Conservation (phyloP, 345 rosid species). For the Aquilaria malaccensis region DNA sequence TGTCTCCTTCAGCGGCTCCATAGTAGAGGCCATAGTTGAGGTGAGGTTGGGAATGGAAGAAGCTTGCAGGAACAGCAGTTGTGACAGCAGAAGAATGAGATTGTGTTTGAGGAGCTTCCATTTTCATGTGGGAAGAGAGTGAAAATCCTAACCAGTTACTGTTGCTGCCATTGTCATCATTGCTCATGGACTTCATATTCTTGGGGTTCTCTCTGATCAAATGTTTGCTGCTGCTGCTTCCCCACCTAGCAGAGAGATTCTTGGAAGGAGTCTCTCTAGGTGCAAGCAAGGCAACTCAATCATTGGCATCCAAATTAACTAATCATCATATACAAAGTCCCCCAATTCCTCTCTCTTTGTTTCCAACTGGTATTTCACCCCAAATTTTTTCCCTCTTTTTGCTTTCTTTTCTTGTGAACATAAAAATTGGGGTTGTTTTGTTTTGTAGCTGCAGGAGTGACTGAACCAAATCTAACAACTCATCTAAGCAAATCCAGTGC, state of each 20-base stretch:
- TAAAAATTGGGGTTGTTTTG: neutral
- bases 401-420: neutral
- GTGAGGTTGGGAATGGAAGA: conserved; percentile 26
- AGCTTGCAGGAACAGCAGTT: conserved; percentile 27
- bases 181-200: conserved; percentile 57
- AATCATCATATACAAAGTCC: conserved; percentile 25
- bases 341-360: conserved; percentile 4
- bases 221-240: conserved; percentile 3
- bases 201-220: neutral
- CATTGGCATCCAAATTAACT: conserved; percentile 48
- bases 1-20: conserved; percentile 31
- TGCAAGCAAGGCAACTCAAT: conserved; percentile 43
- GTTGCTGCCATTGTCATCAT: conserved; percentile 37
- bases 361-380: neutral
- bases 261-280: conserved; percentile 22
- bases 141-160: conserved; percentile 73
- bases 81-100: conserved; percentile 18
- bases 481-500: conserved; percentile 25
- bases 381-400: no score
- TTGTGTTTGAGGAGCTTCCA: conserved; percentile 40
- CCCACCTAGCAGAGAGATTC: conserved; percentile 11
- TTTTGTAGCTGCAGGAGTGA: conserved; percentile 25
- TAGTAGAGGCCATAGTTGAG: conserved; percentile 43
- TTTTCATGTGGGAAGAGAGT: conserved; percentile 66
- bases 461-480: conserved; percentile 31